Evolutionary conservation across 1,139 yeast genomes (phyloP).

Genomic region (Candida tropicalis): DNA sequence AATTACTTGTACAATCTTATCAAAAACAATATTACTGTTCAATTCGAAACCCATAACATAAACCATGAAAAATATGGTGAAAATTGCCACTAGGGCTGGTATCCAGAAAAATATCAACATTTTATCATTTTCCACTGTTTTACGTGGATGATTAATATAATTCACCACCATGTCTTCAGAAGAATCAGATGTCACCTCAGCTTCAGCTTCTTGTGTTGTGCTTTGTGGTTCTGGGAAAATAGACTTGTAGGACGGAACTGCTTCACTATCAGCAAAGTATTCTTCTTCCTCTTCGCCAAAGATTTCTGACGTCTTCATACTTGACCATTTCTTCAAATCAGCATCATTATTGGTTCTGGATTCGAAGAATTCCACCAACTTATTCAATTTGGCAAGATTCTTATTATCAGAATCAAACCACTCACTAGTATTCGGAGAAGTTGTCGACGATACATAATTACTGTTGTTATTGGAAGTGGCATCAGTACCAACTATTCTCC

Average conservation of each 20-base stretch:
- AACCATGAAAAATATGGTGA: slow-evolving; percentile 54
- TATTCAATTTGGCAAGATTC: slow-evolving; percentile 52
- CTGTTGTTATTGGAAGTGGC: slow-evolving; percentile 17
- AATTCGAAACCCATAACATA: slow-evolving; percentile 52
- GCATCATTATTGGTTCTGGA: slow-evolving; percentile 60
- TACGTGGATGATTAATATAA: slow-evolving; percentile 59
- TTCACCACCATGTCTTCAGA: slow-evolving; percentile 56
- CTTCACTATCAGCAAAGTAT: slow-evolving; percentile 8
- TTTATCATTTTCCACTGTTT: slow-evolving; percentile 76
- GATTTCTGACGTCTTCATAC: slow-evolving; percentile 7
- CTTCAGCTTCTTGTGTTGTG: slow-evolving; percentile 13
- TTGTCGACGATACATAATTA: slow-evolving; percentile 9
- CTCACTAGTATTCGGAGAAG: slow-evolving; percentile 22
- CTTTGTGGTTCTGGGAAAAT: slow-evolving; percentile 8
- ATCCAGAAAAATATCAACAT: slow-evolving; percentile 90
- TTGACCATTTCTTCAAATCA: slow-evolving; percentile 7
- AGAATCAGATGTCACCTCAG: slow-evolving; percentile 47
- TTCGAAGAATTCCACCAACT: slow-evolving; percentile 43
- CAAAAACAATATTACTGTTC: slow-evolving; percentile 22
- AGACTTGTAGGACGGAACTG: slow-evolving; percentile 4
- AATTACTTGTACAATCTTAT: slow-evolving; percentile 4
- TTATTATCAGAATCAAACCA: slow-evolving; percentile 55
- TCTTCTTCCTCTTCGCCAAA: slow-evolving; percentile 9
- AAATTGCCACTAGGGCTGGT: slow-evolving; percentile 59
- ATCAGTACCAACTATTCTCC: slow-evolving; percentile 74